phyloP scores from a whole-genome alignment of 1,284 basidiomycete genomes.

The Chondrostereum purpureum region DNA sequence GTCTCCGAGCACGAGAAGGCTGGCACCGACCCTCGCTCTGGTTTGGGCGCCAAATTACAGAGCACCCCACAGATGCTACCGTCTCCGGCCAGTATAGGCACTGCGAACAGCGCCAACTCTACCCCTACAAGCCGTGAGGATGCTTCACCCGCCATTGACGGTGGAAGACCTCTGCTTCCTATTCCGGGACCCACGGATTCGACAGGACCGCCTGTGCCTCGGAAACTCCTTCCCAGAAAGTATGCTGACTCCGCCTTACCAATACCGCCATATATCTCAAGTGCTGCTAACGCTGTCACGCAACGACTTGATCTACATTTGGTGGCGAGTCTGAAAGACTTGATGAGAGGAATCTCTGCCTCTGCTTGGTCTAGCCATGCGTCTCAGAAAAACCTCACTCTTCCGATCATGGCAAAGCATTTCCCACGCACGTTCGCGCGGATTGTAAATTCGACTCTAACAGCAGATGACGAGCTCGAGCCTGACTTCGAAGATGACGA shows the following conservation, averaged over 20 bases:
- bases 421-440: slow-evolving; percentile 70
- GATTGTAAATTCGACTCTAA: slow-evolving; percentile 57
- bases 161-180: slow-evolving; percentile 17
- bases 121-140: slow-evolving; percentile 55
- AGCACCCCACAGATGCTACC: slow-evolving; percentile 64
- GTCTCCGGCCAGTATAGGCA: slow-evolving; percentile 62
- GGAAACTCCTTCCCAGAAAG: slow-evolving; percentile 28
- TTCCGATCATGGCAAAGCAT: slow-evolving; percentile 56
- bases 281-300: slow-evolving; percentile 31
- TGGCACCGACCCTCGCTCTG: slow-evolving; percentile 26
- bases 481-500: slow-evolving; percentile 77
- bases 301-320: slow-evolving; percentile 30
- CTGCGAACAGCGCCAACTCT: slow-evolving; percentile 63
- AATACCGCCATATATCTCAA: slow-evolving; percentile 32
- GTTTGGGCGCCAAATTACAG: slow-evolving; percentile 33
- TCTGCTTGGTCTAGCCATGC: slow-evolving; percentile 41
- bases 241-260: slow-evolving; percentile 21
- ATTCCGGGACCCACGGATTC: slow-evolving; percentile 17
- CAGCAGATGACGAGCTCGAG: slow-evolving; percentile 60
- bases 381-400: slow-evolving; percentile 49
- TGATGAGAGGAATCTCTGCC: slow-evolving; percentile 35
- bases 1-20: slow-evolving; percentile 38
- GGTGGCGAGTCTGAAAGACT: slow-evolving; percentile 40
- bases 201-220: slow-evolving; percentile 25
- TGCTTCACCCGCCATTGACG: slow-evolving; percentile 36